These are phyloP conservation scores for Rhodotorula diobovata DNA, from an alignment of 768 basidiomycete species.

Conservation along the genomic window DNA sequence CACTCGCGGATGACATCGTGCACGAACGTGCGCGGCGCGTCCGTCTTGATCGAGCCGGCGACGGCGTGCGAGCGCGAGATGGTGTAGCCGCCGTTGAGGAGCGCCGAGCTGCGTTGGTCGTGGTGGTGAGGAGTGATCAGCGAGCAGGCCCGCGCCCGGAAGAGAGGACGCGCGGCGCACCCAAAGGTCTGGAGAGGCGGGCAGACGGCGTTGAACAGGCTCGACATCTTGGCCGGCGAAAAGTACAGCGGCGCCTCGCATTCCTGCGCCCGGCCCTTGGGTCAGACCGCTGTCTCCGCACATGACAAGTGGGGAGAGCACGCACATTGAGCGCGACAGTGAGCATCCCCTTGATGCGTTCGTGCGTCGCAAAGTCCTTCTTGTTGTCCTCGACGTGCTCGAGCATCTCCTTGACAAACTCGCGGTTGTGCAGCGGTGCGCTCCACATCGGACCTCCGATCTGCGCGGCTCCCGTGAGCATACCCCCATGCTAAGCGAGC, in stretches of 20 bases:
- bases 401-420: constrained; percentile 70
- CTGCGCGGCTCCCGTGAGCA: constrained; percentile 49
- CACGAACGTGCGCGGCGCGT: constrained; percentile 64
- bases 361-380: constrained; percentile 44
- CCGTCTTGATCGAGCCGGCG: constrained; percentile 85
- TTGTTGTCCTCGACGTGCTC: constrained; percentile 59
- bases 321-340: constrained; percentile 77
- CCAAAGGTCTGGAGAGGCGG: constrained; percentile 70
- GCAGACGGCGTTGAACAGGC: constrained; percentile 73
- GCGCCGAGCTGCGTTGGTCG: constrained; percentile 62
- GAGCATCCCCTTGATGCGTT: constrained; percentile 93
- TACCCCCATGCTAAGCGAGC: background rate
- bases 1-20: constrained; percentile 82
- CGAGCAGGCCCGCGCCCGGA: too few relatives aligned
- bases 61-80: constrained; percentile 88
- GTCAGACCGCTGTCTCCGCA: background rate
- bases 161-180: constrained; percentile 54
- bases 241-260: constrained; percentile 76
- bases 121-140: background rate
- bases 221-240: constrained; percentile 71
- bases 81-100: constrained; percentile 75
- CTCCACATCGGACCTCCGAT: constrained; percentile 97
- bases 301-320: too few relatives aligned
- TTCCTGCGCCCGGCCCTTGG: constrained; percentile 55
- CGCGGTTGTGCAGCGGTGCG: constrained; percentile 70